Conservation (phyloP, 2,329 filamentous ascomycete genomes). For the Curvularia verruculosa region DNA sequence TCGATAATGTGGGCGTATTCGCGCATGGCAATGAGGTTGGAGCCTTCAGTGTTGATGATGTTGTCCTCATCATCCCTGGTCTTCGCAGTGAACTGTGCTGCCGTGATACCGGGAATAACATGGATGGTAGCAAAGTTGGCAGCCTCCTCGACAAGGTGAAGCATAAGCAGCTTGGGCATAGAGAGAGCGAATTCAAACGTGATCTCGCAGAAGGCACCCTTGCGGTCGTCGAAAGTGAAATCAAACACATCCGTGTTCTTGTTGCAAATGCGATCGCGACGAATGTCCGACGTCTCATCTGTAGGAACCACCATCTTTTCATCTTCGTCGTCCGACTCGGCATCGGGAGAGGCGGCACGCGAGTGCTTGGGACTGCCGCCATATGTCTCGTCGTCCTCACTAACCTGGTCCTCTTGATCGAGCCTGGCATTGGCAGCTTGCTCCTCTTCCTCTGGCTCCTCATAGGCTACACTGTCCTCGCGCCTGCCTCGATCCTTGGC, state of each 20-base stretch:
- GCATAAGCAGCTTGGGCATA: constrained; percentile 89
- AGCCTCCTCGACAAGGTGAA: constrained; percentile 84
- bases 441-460: constrained; percentile 91
- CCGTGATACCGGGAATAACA: constrained; percentile 77
- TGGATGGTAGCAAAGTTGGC: constrained; percentile 82
- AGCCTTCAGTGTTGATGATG: constrained; percentile 76
- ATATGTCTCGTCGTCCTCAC: constrained; percentile 59
- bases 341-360: constrained; percentile 41
- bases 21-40: constrained; percentile 91
- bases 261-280: constrained; percentile 51
- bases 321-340: constrained; percentile 36
- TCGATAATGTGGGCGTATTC: constrained; percentile 84
- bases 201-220: constrained; percentile 77
- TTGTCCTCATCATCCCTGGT: constrained; percentile 51
- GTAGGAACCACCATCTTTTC: constrained; percentile 31
- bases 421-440: constrained; percentile 71
- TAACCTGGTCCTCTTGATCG: constrained; percentile 60
- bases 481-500: constrained; percentile 78
- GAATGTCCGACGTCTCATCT: constrained; percentile 41
- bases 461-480: constrained; percentile 83
- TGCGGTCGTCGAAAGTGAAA: constrained; percentile 79
- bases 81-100: constrained; percentile 67
- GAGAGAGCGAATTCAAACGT: constrained; percentile 80
- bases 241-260: constrained; percentile 67
- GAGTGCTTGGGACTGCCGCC: constrained; percentile 53